These are phyloP conservation scores for Hemerocallis citrina DNA, from an alignment of 106 monocot species.

Conservation along the genomic window DNA sequence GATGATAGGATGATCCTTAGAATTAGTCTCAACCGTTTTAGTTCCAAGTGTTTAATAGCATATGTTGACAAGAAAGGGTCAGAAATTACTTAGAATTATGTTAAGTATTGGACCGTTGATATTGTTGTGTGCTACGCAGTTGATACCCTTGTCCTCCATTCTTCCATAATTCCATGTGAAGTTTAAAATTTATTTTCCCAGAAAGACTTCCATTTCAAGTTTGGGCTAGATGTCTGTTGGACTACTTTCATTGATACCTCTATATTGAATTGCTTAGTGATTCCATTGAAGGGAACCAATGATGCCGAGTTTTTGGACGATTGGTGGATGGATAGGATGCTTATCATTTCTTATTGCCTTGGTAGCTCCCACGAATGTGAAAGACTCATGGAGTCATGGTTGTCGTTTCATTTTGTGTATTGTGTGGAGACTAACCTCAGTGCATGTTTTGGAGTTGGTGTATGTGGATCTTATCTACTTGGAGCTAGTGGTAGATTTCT, in stretches of 20 bases:
- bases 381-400: not conserved
- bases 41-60: conserved; percentile 1
- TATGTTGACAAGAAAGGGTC: not conserved
- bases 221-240: not conserved
- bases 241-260: not conserved
- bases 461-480: not conserved
- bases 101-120: not conserved
- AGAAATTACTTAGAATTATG: not conserved
- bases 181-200: not conserved
- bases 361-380: too few relatives aligned
- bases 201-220: not conserved
- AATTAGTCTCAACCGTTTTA: not conserved
- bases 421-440: too few relatives aligned
- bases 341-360: not conserved
- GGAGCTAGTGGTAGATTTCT: not conserved
- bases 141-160: not conserved
- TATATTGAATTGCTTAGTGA: too few relatives aligned
- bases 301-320: not conserved
- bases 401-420: not conserved
- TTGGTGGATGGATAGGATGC: not conserved
- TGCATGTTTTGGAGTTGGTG: not conserved
- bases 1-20: not conserved
- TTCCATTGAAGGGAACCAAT: not conserved
- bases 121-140: not conserved
- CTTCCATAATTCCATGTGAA: not conserved